Evolutionary conservation across 305 asterid species (phyloP).

Genomic region (Rubia tinctorum): DNA sequence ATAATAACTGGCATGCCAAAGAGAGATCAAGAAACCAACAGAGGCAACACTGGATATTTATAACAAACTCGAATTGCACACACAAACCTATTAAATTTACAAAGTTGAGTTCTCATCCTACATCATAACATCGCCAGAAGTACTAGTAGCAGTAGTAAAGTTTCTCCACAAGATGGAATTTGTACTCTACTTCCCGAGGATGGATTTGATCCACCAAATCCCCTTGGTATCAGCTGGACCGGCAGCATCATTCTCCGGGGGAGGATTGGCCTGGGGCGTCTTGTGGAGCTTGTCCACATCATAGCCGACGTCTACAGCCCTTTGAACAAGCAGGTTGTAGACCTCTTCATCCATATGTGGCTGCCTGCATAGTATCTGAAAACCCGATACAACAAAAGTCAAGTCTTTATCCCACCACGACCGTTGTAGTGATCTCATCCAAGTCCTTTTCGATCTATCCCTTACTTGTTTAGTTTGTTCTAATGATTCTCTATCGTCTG

Average conservation of each 20-base stretch:
- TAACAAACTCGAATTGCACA: not conserved
- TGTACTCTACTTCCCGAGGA: conserved; percentile 22
- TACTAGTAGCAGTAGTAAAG: not conserved
- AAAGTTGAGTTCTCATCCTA: not conserved
- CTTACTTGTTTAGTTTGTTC: not conserved
- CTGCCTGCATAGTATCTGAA: conserved; percentile 30
- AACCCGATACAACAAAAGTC: not conserved
- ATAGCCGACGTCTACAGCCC: conserved; percentile 35
- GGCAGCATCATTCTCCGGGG: conserved; percentile 25
- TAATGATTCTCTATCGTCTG: not conserved
- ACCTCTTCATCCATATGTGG: conserved; percentile 25
- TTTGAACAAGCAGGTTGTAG: conserved; percentile 27
- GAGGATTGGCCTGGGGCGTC: conserved; percentile 35
- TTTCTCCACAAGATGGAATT: not conserved
- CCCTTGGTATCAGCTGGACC: conserved; percentile 27
- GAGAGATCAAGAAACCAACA: not conserved
- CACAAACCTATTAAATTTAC: not conserved
- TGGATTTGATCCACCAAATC: conserved; percentile 40
- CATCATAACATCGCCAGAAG: not conserved
- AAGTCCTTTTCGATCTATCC: not conserved
- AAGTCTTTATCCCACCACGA: too few species aligned
- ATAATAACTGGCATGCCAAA: not conserved
- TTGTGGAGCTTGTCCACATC: conserved; percentile 42
- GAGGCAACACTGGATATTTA: not conserved
- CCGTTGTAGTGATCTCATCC: not conserved